Base-by-base conservation (phyloP, 163 green algal species). In the Volvox carteri region DNA sequence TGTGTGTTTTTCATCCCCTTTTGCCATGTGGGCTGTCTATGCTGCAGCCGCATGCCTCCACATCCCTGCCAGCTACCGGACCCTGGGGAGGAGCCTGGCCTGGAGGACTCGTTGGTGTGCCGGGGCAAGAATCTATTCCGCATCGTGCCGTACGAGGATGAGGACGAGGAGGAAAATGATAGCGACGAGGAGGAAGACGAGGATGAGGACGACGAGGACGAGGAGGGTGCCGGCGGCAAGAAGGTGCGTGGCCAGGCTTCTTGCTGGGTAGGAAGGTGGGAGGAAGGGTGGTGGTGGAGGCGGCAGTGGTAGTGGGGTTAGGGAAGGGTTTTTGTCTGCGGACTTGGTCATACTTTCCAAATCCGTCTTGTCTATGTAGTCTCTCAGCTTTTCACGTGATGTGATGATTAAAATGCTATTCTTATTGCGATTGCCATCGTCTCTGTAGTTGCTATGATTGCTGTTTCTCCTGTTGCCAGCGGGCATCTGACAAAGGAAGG, bases 21-120 rank as follows among this genome's bases (percentile, higher is more conserved):
- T 65, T 65, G 54, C 54, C 19, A 65, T 65, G 54, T 65, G 28
- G n/a, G 28, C 14, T 58, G 41, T 35, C 42, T 70, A 21, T 12
- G 6, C 25, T 58, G 86, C 75, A 52, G 89, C 85, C 48, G 94
- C 72, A 90, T 95, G 73, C 95, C 93, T 39, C 94, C 95, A 23
- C 92, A 96, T 90, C 94, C 95, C 5, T 84, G 52, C 16, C 93
- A 94, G 88, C 92, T 96, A 77, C 85, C 87, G 5, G 30, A 86
- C 18, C n/a, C 77, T 21, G 91, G 92, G 46, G 77, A 58, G 19
- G 50, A 41, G 75, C 73, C 65, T 28, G 62, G 5, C 4, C 19
- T 85, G 30, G 44, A 87, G 21, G 75, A 79, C 60, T 18, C 30
- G 7, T 21, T 85, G 2, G 58, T 54, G 28, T 54, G 30, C 46